Evolutionary conservation across 2,329 filamentous ascomycete genomes (phyloP), one percentile per base, ranked within the genome.

Genomic region (Xylaria sp.): DNA sequence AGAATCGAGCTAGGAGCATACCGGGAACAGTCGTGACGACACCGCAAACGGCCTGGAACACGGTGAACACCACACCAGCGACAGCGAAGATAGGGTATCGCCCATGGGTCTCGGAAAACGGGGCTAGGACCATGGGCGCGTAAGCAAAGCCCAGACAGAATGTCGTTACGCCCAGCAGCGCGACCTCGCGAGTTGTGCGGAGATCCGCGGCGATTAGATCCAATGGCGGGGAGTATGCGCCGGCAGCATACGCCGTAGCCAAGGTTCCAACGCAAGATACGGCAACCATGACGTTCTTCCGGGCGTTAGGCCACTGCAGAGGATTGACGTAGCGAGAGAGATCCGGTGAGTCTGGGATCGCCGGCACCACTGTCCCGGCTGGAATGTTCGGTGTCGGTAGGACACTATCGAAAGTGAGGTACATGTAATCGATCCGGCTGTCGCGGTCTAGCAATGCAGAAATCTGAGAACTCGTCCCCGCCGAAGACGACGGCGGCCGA

Each of bases 51-150:
- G 92, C 85, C 76, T 94, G 90, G 76, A 90, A 92, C 18, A 86
- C 76, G 68, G 93, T 88, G 75, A 92, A 96, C 1, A 97, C 77
- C 18, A 91, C 77, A 0, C 94, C 94, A 9, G 92, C 91, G 1
- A 85, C 84, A 28, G 94, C 85, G 75, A 97, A 96, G 41, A 97
- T 92, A 0, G 94, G 93, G 65, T 93, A 90, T 2, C 94, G 89
- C 3, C 94, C 94, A 80, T 96, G 94, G 78, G 97, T 91, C 81
- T 98, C 94, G 0, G 91, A 94, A 73, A 97, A 91, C 0, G 94
- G 94, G 0, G 94, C 94, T 0, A 97, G 86, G 0, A 93, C 85
- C 94, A 98, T 97, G 0, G 94, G 94, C 0, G 93, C 92, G 28
- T 94, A 80, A 0, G 87, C 93, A 74, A 97, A 97, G 10, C 94